Evolutionary conservation across 768 basidiomycete species (phyloP).

Genomic region (Lanmaoa rubissima): DNA sequence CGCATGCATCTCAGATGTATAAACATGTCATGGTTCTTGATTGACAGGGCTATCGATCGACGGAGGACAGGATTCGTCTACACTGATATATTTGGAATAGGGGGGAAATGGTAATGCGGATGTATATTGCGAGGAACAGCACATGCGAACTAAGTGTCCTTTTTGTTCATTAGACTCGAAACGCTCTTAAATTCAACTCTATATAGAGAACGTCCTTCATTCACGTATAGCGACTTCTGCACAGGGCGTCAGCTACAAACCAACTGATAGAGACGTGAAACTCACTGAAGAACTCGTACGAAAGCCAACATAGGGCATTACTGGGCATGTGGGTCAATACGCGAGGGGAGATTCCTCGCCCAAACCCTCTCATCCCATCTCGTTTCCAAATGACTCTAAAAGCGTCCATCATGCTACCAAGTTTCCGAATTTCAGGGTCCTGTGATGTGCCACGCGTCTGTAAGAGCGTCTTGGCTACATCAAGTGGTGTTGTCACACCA

Average conservation of each 20-base stretch:
- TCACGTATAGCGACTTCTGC: slow-evolving; percentile 66
- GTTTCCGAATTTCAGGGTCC: slow-evolving; percentile 81
- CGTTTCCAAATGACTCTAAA: slow-evolving; percentile 83
- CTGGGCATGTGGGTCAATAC: slow-evolving; percentile 95
- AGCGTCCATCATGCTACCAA: slow-evolving; percentile 83
- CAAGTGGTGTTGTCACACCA: slow-evolving; percentile 93
- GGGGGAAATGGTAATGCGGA: slow-evolving; percentile 14
- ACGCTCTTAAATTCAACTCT: slow-evolving; percentile 12
- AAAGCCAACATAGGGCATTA: slow-evolving; percentile 96
- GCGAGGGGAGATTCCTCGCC: slow-evolving; percentile 84
- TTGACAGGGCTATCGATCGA: slow-evolving; percentile 1
- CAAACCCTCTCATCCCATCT: slow-evolving; percentile 84
- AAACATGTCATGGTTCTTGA: background rate
- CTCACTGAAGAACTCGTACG: slow-evolving; percentile 98
- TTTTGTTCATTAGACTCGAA: slow-evolving; percentile 7
- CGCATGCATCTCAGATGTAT: background rate
- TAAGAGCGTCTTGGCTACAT: slow-evolving; percentile 95
- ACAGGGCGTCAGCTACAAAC: slow-evolving; percentile 12
- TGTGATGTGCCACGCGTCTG: slow-evolving; percentile 92
- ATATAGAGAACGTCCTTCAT: slow-evolving; percentile 19
- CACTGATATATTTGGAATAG: background rate
- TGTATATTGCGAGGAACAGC: slow-evolving; percentile 14
- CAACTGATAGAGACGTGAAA: slow-evolving; percentile 21
- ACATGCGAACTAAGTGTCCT: background rate
- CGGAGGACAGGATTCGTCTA: background rate